phyloP scores from a whole-genome alignment of 805 yeast species.

The Myxozyma geophila region DNA sequence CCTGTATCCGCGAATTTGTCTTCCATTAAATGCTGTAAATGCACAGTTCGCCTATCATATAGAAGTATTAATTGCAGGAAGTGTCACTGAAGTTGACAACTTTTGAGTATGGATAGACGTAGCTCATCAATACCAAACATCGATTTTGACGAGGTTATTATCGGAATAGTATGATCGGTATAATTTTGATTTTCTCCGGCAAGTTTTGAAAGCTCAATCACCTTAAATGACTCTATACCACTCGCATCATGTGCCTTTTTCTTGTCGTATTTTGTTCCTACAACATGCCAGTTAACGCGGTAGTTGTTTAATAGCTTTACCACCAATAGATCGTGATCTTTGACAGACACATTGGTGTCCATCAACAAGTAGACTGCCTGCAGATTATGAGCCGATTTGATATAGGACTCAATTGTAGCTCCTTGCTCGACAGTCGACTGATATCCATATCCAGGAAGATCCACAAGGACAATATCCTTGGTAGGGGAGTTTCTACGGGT shows the following conservation, averaged over 20 bases:
- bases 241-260: neutral
- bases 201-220: neutral
- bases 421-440: conserved; percentile 74
- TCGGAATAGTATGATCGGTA: neutral
- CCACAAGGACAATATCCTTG: conserved; percentile 67
- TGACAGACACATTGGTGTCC: conserved; percentile 10
- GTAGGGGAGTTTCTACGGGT: conserved; percentile 55
- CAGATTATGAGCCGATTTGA: conserved; percentile 53
- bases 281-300: conserved; percentile 19
- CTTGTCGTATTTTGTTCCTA: conserved; percentile 29
- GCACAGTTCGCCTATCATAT: no score
- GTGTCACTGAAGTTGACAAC: conserved; percentile 5
- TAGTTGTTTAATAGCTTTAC: conserved; percentile 8
- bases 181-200: neutral
- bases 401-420: conserved; percentile 63
- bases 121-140: conserved; percentile 13
- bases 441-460: conserved; percentile 89
- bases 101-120: conserved; percentile 11
- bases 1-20: neutral
- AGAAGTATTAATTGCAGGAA: neutral
- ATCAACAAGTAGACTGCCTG: conserved; percentile 22
- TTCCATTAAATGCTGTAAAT: no score
- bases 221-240: neutral
- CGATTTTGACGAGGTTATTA: conserved; percentile 14
- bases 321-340: conserved; percentile 10